phyloP scores from a whole-genome alignment of 1,284 basidiomycete species.

The Porogramme epimiltina region DNA sequence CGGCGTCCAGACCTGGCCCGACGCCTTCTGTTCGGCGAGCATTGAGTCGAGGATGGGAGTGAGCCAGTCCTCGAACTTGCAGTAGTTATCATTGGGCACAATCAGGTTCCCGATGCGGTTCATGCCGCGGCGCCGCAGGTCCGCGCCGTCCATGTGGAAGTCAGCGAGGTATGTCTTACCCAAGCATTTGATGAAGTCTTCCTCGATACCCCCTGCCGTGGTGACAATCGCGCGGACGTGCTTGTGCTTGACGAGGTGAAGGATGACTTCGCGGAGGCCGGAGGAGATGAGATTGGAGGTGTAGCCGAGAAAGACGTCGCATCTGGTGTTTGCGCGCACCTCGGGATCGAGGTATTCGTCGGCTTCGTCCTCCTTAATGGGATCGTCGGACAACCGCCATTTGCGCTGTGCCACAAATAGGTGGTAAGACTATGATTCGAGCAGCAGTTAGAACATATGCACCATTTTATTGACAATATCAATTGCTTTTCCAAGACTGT shows the following conservation, averaged over 20 bases:
- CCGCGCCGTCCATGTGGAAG: slow-evolving; percentile 91
- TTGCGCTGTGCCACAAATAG: slow-evolving; percentile 49
- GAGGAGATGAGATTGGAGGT: slow-evolving; percentile 99
- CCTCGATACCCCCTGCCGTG: slow-evolving; percentile 97
- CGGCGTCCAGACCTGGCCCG: slow-evolving; percentile 88
- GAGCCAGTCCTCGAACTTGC: slow-evolving; percentile 99
- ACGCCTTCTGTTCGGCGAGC: slow-evolving; percentile 84
- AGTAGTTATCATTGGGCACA: slow-evolving; percentile 99
- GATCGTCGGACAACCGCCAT: slow-evolving; percentile 86
- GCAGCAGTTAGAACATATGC: slow-evolving; percentile 1
- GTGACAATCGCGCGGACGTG: slow-evolving; percentile 92
- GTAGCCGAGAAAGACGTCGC: slow-evolving; percentile 95
- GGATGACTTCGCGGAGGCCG: slow-evolving; percentile 91
- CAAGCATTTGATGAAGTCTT: slow-evolving; percentile 99
- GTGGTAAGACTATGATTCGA: neutral
- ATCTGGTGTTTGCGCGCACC: slow-evolving; percentile 69
- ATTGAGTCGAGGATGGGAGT: slow-evolving; percentile 92
- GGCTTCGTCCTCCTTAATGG: slow-evolving; percentile 64
- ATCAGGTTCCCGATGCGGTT: slow-evolving; percentile 99
- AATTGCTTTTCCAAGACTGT: slow-evolving; percentile 86
- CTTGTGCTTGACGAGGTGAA: slow-evolving; percentile 92
- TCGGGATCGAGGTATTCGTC: slow-evolving; percentile 62
- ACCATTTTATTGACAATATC: slow-evolving; percentile 93
- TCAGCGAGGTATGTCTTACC: slow-evolving; percentile 95
- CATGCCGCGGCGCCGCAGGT: slow-evolving; percentile 85